Percentiles rank a stretch among this genome's conserved stretches.
These are phyloP conservation scores for Termitomyces sp. DNA, from an alignment of 768 basidiomycete genomes.

Conservation along the genomic window DNA sequence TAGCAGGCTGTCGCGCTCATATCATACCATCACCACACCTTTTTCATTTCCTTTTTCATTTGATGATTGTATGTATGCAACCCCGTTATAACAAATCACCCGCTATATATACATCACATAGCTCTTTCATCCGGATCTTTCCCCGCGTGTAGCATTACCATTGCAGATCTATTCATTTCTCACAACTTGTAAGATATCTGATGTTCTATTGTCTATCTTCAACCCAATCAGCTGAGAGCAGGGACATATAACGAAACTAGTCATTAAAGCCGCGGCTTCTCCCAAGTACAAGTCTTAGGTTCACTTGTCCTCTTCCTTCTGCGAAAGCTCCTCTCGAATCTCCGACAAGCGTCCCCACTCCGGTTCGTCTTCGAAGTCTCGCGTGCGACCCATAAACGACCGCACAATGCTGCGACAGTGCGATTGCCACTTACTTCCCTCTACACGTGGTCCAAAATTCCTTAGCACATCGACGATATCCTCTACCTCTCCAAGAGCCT, in stretches of 20 bases:
- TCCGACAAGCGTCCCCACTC: constrained; percentile 71
- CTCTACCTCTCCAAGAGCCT: constrained; percentile 72
- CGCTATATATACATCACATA: background rate
- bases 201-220: constrained; percentile 6
- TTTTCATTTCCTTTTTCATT: constrained; percentile 6
- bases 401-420: constrained; percentile 84
- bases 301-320: constrained; percentile 17
- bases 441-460: constrained; percentile 74
- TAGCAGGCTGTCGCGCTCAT: background rate
- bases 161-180: constrained; percentile 14
- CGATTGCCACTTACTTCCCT: constrained; percentile 66
- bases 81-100: constrained; percentile 6
- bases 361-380: constrained; percentile 83
- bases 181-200: constrained; percentile 10
- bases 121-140: constrained; percentile 9
- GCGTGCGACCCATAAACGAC: constrained; percentile 84
- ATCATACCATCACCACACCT: constrained; percentile 6
- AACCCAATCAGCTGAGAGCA: constrained; percentile 16
- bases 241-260: constrained; percentile 3
- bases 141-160: constrained; percentile 16
- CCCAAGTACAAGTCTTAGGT: background rate
- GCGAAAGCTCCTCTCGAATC: constrained; percentile 61
- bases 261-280: constrained; percentile 13
- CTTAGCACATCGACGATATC: constrained; percentile 79
- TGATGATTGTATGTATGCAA: constrained; percentile 10